Evolutionary conservation across 176 grass and related monocot genomes (phyloP).

Genomic region (Triticum timopheevii): DNA sequence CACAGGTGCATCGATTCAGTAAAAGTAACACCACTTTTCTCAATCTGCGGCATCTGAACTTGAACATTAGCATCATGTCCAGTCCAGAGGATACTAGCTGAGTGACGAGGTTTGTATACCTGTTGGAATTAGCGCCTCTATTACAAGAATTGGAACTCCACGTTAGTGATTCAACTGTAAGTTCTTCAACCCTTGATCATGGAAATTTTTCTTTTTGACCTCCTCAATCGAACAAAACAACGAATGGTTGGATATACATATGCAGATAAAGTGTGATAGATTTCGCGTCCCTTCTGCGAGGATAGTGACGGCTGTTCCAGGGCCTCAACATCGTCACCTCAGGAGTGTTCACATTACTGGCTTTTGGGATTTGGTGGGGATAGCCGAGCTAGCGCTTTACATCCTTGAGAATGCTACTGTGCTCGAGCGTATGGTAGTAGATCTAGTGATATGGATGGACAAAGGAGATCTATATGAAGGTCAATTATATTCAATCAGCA

Average conservation of each 20-base stretch:
- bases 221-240: background rate
- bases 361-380: background rate
- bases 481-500: too few relatives aligned
- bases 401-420: too few relatives aligned
- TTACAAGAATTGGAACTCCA: background rate
- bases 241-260: background rate
- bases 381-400: background rate
- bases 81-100: background rate
- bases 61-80: background rate
- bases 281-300: background rate
- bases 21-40: background rate
- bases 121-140: background rate
- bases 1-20: background rate
- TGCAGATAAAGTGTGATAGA: background rate
- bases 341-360: background rate
- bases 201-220: too few relatives aligned
- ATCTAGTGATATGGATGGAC: too few relatives aligned
- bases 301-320: background rate
- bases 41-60: background rate
- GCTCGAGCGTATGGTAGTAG: too few relatives aligned
- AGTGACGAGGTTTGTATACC: background rate
- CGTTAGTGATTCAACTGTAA: too few relatives aligned
- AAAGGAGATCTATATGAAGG: too few relatives aligned
- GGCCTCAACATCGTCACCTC: background rate
- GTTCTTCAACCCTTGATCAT: too few relatives aligned